Evolutionary conservation across 495 filamentous ascomycete genomes (phyloP).

Genomic region (Parachaetomium inaequale): DNA sequence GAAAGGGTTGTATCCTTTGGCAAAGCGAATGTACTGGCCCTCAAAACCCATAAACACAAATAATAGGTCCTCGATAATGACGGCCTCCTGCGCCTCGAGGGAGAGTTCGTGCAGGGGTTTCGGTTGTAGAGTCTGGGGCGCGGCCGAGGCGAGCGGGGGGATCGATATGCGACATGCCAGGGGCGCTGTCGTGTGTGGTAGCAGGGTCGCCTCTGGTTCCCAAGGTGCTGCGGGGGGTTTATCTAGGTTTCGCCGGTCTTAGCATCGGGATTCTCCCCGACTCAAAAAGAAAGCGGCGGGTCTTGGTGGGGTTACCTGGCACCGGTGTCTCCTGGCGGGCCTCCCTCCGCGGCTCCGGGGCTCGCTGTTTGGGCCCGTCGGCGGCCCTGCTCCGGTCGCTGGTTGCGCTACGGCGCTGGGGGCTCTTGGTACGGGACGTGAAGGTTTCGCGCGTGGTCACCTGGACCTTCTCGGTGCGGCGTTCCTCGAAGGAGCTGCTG

Average conservation of each 20-base stretch:
- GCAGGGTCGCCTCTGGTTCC: conserved; percentile 76
- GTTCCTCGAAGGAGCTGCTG: conserved; percentile 42
- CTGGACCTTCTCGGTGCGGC: conserved; percentile 49
- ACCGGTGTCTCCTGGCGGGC: conserved; percentile 38
- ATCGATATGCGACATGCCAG: conserved; percentile 81
- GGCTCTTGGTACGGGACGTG: conserved; percentile 60
- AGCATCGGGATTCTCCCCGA: neutral
- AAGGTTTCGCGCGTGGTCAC: conserved; percentile 64
- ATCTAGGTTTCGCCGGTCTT: conserved; percentile 16
- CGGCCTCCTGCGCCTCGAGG: conserved; percentile 76
- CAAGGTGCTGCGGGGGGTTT: conserved; percentile 46
- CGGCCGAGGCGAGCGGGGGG: conserved; percentile 69
- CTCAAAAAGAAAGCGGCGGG: neutral
- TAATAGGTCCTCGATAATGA: conserved; percentile 82
- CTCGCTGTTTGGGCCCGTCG: conserved; percentile 43
- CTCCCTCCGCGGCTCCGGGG: conserved; percentile 41
- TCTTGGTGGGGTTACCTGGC: conserved; percentile 27
- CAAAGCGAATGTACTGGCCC: conserved; percentile 90
- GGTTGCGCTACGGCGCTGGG: conserved; percentile 54
- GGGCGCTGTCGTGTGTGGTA: conserved; percentile 83
- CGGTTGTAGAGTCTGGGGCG: conserved; percentile 70
- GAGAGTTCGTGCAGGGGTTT: conserved; percentile 66
- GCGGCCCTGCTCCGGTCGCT: conserved; percentile 31
- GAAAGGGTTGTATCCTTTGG: conserved; percentile 71
- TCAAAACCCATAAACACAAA: conserved; percentile 99